Evolutionary conservation across 176 grass and related monocot genomes (phyloP).

Genomic region (Oryza australiensis): DNA sequence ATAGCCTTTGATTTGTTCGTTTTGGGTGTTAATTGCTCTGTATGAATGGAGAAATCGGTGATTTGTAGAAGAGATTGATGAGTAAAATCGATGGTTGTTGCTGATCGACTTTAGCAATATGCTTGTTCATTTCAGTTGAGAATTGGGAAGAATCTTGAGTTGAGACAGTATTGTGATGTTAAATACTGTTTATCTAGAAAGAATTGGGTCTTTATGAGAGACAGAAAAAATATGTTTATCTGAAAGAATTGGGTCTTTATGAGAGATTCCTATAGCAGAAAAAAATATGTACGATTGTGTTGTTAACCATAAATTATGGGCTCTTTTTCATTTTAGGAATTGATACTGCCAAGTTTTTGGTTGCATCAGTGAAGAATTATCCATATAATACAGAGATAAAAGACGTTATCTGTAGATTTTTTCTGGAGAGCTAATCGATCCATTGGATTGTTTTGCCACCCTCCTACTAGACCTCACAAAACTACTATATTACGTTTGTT

Average conservation of each 20-base stretch:
- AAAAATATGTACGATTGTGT: background rate
- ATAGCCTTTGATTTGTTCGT: background rate
- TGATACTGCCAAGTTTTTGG: background rate
- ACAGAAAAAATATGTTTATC: background rate
- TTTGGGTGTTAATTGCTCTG: background rate
- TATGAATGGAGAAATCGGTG: background rate
- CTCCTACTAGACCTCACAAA: background rate
- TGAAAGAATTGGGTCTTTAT: background rate
- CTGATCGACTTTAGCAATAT: background rate
- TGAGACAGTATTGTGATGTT: background rate
- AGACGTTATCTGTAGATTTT: background rate
- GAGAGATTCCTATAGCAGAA: background rate
- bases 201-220: background rate
- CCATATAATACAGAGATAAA: background rate
- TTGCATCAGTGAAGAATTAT: background rate
- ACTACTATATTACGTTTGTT: background rate
- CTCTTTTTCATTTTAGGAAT: background rate
- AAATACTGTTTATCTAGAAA: background rate
- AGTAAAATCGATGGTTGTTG: background rate
- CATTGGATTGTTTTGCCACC: background rate
- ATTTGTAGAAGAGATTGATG: background rate
- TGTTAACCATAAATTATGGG: background rate
- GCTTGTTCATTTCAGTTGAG: background rate
- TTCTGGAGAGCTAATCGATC: background rate
- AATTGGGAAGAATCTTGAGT: background rate